phyloP scores from a whole-genome alignment of 139 green algal genomes.

The Volvox africanus region DNA sequence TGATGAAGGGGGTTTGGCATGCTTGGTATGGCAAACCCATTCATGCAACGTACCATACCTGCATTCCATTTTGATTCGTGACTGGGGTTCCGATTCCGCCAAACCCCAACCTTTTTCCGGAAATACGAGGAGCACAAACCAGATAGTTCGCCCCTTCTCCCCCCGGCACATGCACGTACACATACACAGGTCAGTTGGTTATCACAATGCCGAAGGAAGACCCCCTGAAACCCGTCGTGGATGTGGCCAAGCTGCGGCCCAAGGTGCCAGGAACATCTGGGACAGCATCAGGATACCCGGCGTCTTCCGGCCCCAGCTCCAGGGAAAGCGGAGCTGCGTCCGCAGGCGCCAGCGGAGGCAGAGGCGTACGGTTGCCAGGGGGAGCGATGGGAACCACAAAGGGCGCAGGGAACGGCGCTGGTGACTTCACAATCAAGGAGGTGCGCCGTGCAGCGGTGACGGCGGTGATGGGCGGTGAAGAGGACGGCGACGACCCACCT shows the following conservation, averaged over 20 bases:
- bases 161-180: not conserved
- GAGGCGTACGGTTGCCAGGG: not conserved
- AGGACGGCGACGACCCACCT: constrained; percentile 54
- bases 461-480: constrained; percentile 31
- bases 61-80: too few relatives aligned
- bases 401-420: not conserved
- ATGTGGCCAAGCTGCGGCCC: constrained; percentile 8
- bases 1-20: too few relatives aligned
- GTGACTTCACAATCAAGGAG: constrained; percentile 42
- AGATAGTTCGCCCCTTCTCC: too few relatives aligned
- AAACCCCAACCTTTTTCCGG: too few relatives aligned
- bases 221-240: constrained; percentile 23
- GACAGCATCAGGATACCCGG: not conserved
- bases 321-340: too few relatives aligned
- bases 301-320: not conserved
- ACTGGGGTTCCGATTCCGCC: too few relatives aligned
- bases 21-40: too few relatives aligned
- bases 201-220: constrained; percentile 85
- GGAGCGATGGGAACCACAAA: not conserved
- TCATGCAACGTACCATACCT: too few relatives aligned
- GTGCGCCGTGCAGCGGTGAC: constrained; percentile 43
- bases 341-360: not conserved
- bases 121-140: too few relatives aligned
- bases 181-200: constrained; percentile 71
- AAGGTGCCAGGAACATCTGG: not conserved